Conservation (phyloP, 2,329 filamentous ascomycete species). For the Thermoascus crustaceus region DNA sequence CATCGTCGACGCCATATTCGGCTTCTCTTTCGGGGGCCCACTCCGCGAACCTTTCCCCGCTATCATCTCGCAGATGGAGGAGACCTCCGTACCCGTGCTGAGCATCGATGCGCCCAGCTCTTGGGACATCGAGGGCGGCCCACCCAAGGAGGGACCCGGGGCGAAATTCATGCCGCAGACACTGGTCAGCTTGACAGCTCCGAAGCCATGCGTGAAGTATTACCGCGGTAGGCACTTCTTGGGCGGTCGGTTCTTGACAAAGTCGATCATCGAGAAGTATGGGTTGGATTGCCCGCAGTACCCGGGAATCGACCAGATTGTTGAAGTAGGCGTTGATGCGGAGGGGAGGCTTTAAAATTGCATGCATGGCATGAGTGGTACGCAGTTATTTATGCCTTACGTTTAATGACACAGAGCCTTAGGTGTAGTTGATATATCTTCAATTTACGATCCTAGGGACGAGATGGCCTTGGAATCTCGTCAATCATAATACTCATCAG, state of each 20-base stretch:
- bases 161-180: slow-evolving; percentile 71
- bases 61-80: slow-evolving; percentile 69
- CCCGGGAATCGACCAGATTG: slow-evolving; percentile 77
- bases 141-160: slow-evolving; percentile 67
- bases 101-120: slow-evolving; percentile 89
- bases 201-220: slow-evolving; percentile 77
- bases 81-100: slow-evolving; percentile 66
- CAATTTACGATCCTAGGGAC: too few species aligned
- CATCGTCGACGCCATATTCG: slow-evolving; percentile 88
- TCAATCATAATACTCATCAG: too few species aligned
- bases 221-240: slow-evolving; percentile 88
- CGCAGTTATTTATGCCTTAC: neutral
- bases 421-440: too few species aligned
- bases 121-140: slow-evolving; percentile 86
- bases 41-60: slow-evolving; percentile 85
- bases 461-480: too few species aligned
- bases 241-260: slow-evolving; percentile 79
- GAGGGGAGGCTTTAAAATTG: slow-evolving; percentile 24
- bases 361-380: neutral
- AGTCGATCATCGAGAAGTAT: slow-evolving; percentile 74
- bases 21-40: slow-evolving; percentile 86
- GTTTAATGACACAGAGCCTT: neutral
- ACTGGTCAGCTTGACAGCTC: slow-evolving; percentile 82
- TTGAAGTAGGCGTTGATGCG: slow-evolving; percentile 54
- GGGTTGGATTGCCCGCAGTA: slow-evolving; percentile 75